Evolutionary conservation across 257 asterid species (phyloP).

Genomic region (Plectranthus barbatus): DNA sequence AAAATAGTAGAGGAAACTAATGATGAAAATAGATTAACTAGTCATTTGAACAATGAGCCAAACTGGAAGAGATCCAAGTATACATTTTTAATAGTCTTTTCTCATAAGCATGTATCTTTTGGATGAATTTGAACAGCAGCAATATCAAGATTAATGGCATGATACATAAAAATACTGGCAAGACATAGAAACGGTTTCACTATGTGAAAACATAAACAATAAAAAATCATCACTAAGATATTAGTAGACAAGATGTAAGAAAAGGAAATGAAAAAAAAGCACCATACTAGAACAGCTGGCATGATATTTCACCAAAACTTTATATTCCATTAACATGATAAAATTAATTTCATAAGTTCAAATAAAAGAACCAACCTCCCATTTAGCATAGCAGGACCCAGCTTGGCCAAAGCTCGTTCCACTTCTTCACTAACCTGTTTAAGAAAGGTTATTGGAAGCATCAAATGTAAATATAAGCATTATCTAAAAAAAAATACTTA

Average conservation of each 20-base stretch:
- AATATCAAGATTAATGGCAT: background rate
- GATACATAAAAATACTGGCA: background rate
- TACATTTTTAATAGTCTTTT: background rate
- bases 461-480: background rate
- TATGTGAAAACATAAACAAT: background rate
- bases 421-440: constrained; percentile 97
- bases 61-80: background rate
- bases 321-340: background rate
- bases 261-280: background rate
- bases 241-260: background rate
- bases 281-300: background rate
- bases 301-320: background rate
- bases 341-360: background rate
- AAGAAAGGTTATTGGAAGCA: constrained; percentile 3
- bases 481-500: background rate
- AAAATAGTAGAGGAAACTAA: background rate
- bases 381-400: constrained; percentile 73
- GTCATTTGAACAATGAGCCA: background rate
- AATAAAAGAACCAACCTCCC: constrained; percentile 53
- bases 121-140: background rate
- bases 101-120: background rate
- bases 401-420: constrained; percentile 92
- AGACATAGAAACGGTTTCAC: background rate
- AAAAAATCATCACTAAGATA: background rate
- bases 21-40: background rate